Evolutionary conservation across 306 rosid genomes (phyloP).

Genomic region (Quercus robur): DNA sequence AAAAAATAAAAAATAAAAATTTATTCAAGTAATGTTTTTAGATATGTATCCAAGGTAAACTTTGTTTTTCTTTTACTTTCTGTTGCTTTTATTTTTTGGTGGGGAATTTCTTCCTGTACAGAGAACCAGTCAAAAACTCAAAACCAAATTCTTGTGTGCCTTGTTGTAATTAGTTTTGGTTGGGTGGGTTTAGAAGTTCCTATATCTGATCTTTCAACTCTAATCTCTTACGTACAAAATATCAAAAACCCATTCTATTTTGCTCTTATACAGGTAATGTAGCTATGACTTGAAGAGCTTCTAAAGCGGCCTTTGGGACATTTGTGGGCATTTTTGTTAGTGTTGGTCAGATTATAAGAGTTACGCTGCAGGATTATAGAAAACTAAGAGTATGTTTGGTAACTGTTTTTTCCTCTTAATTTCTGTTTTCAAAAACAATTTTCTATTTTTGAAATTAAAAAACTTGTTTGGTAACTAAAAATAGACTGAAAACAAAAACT

Average conservation of each 20-base stretch:
- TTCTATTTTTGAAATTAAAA: too few relatives aligned
- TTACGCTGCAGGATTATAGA: not conserved
- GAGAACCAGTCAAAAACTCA: not conserved
- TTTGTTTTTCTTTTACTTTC: not conserved
- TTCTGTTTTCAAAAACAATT: too few relatives aligned
- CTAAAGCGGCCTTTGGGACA: not conserved
- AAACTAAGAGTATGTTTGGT: not conserved
- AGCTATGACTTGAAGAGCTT: not conserved
- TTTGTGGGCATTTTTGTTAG: not conserved
- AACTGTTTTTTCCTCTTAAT: too few relatives aligned
- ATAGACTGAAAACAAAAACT: too few relatives aligned
- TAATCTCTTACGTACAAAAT: not conserved
- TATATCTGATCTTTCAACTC: not conserved
- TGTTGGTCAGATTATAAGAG: not conserved
- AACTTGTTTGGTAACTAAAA: too few relatives aligned
- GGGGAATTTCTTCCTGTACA: too few relatives aligned
- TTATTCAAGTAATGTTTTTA: not conserved
- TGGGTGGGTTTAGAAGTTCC: not conserved
- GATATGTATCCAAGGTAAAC: not conserved
- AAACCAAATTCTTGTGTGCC: not conserved
- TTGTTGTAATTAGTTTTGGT: not conserved
- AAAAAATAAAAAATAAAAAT: not conserved
- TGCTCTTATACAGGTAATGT: not conserved
- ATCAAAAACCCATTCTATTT: not conserved
- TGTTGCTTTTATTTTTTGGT: not conserved